Conservation (phyloP, 192 early-diverging fungal species). For the Dissophora ornata region DNA sequence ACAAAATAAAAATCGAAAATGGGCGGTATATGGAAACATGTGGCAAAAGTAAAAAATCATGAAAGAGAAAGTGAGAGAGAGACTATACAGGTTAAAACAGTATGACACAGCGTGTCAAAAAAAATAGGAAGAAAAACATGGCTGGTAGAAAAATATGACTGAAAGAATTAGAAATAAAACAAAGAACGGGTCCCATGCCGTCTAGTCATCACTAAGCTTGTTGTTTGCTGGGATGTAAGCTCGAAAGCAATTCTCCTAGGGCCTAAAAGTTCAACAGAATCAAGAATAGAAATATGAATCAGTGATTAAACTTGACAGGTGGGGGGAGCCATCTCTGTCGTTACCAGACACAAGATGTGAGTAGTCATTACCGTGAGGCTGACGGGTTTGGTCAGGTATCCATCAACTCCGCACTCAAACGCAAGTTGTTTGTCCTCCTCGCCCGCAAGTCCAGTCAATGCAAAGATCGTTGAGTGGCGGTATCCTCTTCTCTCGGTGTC, state of each 20-base stretch:
- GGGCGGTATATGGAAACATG: no score
- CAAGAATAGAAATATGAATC: no score
- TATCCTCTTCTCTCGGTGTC: slow-evolving; percentile 10
- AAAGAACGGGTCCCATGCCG: no score
- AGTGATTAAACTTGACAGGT: no score
- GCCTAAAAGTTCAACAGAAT: slow-evolving; percentile 52
- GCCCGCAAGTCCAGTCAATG: slow-evolving; percentile 55
- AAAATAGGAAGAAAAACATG: neutral
- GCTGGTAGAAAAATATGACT: no score
- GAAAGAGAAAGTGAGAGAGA: no score
- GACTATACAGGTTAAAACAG: neutral
- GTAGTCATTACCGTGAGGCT: no score
- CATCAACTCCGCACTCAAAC: slow-evolving; percentile 59
- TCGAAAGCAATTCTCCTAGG: slow-evolving; percentile 6
- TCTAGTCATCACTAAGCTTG: neutral
- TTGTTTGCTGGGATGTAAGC: slow-evolving; percentile 7
- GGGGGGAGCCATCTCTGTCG: no score
- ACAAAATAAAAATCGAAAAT: no score
- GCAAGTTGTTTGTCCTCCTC: slow-evolving; percentile 55
- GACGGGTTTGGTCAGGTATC: slow-evolving; percentile 60
- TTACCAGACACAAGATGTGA: no score
- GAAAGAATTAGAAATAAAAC: neutral
- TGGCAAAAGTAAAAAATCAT: no score
- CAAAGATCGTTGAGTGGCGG: slow-evolving; percentile 48
- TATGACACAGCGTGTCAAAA: neutral